Evolutionary conservation across 257 asterid genomes (phyloP), one percentile per base, ranked within the genome.

Genomic region (Avicennia marina): DNA sequence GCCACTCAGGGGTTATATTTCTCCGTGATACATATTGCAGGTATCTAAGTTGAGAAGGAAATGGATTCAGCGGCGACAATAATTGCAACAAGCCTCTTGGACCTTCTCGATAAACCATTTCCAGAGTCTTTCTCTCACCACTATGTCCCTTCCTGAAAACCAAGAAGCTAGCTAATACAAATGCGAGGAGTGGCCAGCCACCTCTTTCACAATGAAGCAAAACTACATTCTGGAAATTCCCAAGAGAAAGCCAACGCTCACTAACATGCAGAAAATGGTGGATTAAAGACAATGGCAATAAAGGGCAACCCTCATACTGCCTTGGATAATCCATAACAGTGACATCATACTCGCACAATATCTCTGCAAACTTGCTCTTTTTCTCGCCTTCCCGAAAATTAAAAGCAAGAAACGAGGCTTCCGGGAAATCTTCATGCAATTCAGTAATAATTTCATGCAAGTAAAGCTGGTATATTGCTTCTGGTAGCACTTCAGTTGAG

Each of bases 221-320:
- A 75, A 91, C 84, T 49, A 91, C 81, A 63, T 91, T 91, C 56
- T 83, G 96, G 64, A 77, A 75, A 66, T 78, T 85, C 60, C 76
- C 90, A 48, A 68, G 66, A 47, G 85, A 83, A 62, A 91, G 95
- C 98, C 98, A 91, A 63, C 85, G 89, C 84, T 91, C 96, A 48
- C 96, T 85, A 9, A 84, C 89, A 22, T 87, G 80, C 57, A 91
- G 96, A 62, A 88, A 91, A 68, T 91, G 95, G 58, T 88, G 94
- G 68, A 91, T 72, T 64, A 91, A 66, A 33, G 98, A 91, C 54
- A 91, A 65, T 0, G 98, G 98, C 71, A 91, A 62, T 58, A 91
- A 68, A 41, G 98, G 98, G 67, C 98, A 91, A 34, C 98, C 98
- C 78, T 91, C 98, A 20, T 91, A 91, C 70, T 91, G 98, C 79